Evolutionary conservation across 2,329 filamentous ascomycete genomes (phyloP), one percentile per base, ranked within the genome.

Genomic region (Sclerotinia glacialis): DNA sequence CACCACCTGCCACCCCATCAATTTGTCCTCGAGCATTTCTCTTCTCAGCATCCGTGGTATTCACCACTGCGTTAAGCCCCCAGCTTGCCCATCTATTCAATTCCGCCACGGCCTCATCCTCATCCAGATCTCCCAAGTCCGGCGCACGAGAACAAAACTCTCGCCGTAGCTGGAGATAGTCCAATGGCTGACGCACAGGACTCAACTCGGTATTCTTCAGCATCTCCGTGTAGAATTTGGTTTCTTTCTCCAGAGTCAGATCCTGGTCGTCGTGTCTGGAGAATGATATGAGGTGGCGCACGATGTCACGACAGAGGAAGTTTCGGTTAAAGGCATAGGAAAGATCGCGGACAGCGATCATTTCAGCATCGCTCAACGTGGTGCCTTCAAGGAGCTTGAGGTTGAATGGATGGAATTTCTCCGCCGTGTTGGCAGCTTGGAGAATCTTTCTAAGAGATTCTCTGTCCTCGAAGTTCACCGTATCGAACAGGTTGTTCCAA

Each of bases 311-410:
- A 7, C 58, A 49, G 21, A 60, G n/a, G 26, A 37, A 8, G 9
- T 60, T 60, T 4, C 44, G 44, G 14, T 60, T 60, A n/a, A 60
- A 60, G 1, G 58, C 58, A 21, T 60, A 60, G 23, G 58, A 49
- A 26, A 60, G n/a, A 5, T 60, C 58, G 16, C 58, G 44, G 23
- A 60, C 28, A 6, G 44, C 44, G 23, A 49, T 11, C 28, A 34
- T 60, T 37, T 60, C 58, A 26, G 14, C 16, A 18, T 60, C 28
- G 14, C n/a, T 49, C 14, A 60, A 37, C 3, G n/a, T 2, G 28
- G 14, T 14, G 31, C 21, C 5, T 49, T 26, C 28, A 37, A 18
- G 23, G 14, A 60, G 21, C 31, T 37, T 47, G 21, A 60, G 58
- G 12, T 60, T 60, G 14, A 60, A 60, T 3, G 58, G 58, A 21